phyloP scores from a whole-genome alignment of 805 yeast genomes.

The Schwanniomyces vanrijiae region DNA sequence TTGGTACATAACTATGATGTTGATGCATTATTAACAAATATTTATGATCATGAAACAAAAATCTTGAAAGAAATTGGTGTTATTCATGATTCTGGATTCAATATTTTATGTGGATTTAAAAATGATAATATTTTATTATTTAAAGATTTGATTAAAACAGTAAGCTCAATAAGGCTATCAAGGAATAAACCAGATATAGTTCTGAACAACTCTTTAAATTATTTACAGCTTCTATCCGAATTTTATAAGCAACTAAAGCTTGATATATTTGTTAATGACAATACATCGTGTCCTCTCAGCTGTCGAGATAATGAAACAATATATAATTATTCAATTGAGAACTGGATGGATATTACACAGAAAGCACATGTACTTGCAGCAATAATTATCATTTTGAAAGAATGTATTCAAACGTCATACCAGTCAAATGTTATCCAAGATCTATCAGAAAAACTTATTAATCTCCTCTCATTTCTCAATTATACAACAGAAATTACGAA shows the following conservation, averaged over 20 bases:
- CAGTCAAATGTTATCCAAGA: conserved; percentile 37
- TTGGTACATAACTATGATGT: conserved; percentile 47
- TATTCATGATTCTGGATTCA: conserved; percentile 46
- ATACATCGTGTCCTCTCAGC: conserved; percentile 28
- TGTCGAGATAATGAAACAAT: conserved; percentile 22
- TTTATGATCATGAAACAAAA: conserved; percentile 30
- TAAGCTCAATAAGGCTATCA: conserved; percentile 21
- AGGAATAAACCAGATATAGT: conserved; percentile 10
- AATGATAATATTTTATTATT: conserved; percentile 34
- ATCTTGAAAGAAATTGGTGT: conserved; percentile 42
- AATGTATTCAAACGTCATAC: conserved; percentile 28
- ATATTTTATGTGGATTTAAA: conserved; percentile 50
- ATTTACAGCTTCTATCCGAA: conserved; percentile 24
- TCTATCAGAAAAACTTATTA: conserved; percentile 27
- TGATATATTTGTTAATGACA: conserved; percentile 29
- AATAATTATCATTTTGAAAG: conserved; percentile 32
- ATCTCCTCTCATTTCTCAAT: conserved; percentile 19
- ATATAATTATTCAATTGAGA: conserved; percentile 24
- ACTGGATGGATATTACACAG: conserved; percentile 58
- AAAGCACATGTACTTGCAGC: conserved; percentile 42
- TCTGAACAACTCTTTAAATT: conserved; percentile 21
- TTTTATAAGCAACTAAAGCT: conserved; percentile 26
- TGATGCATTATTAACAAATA: conserved; percentile 28
- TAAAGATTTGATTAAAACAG: conserved; percentile 39
- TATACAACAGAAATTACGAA: conserved; percentile 13